phyloP scores from a whole-genome alignment of 2,329 filamentous ascomycete species.

The Calonectria pseudoturangicola region DNA sequence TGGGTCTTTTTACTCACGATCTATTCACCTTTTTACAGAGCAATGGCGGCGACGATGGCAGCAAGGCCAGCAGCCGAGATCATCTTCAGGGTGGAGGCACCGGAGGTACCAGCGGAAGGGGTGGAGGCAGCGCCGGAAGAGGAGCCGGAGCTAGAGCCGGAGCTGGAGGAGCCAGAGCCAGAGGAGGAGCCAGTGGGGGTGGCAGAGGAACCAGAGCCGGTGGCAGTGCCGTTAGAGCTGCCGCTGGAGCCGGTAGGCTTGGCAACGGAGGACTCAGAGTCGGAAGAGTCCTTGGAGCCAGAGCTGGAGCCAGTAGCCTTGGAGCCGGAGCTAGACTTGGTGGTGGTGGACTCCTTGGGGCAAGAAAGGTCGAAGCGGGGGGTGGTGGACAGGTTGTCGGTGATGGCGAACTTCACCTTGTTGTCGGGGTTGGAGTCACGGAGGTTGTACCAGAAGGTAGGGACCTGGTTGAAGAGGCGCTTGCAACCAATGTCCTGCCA shows the following conservation, averaged over 20 bases:
- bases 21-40: constrained; percentile 52
- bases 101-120: constrained; percentile 42
- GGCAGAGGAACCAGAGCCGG: constrained; percentile 34
- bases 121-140: constrained; percentile 39
- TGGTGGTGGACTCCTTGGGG: constrained; percentile 52
- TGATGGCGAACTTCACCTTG: constrained; percentile 75
- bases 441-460: constrained; percentile 78
- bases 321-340: constrained; percentile 43
- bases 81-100: constrained; percentile 44
- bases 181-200: constrained; percentile 36
- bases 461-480: constrained; percentile 71
- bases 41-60: constrained; percentile 50
- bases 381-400: constrained; percentile 70
- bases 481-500: constrained; percentile 78
- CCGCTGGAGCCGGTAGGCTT: constrained; percentile 33
- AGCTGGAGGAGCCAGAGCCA: constrained; percentile 31
- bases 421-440: constrained; percentile 77
- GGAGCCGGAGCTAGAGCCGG: constrained; percentile 31
- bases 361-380: constrained; percentile 73
- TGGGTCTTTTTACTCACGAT: constrained; percentile 51
- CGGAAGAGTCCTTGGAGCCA: constrained; percentile 11
- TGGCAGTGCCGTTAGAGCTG: constrained; percentile 37
- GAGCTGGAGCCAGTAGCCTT: constrained; percentile 31
- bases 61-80: constrained; percentile 47
- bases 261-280: neutral